phyloP scores from a whole-genome alignment of 257 asterid genomes.

The Solanum lycopersicoides region DNA sequence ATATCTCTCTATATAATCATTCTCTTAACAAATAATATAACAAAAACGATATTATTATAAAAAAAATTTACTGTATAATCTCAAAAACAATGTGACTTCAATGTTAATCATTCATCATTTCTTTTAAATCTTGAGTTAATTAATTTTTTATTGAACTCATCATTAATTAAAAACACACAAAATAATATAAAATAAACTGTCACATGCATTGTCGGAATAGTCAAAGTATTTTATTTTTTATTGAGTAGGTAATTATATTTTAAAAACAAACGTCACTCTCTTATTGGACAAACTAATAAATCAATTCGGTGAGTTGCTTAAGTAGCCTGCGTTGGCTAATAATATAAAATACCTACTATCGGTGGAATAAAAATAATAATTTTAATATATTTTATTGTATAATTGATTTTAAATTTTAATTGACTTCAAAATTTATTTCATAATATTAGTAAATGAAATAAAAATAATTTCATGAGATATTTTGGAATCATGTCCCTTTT shows the following conservation, averaged over 20 bases:
- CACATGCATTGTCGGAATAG: slow-evolving; percentile 24
- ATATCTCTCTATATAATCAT: too few relatives aligned
- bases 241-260: neutral
- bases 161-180: neutral
- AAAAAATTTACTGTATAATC: neutral
- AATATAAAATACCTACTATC: neutral
- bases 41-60: too few relatives aligned
- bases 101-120: neutral
- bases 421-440: too few relatives aligned
- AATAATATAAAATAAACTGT: neutral
- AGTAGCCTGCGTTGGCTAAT: slow-evolving; percentile 2
- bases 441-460: neutral
- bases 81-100: neutral
- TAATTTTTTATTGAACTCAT: neutral
- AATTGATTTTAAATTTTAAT: neutral
- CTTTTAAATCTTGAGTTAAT: neutral
- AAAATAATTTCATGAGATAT: neutral
- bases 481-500: fast-evolving
- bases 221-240: slow-evolving; percentile 3
- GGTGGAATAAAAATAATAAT: neutral
- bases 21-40: too few relatives aligned
- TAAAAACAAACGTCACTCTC: neutral
- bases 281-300: slow-evolving; percentile 16
- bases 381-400: fast-evolving
- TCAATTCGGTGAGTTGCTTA: slow-evolving; percentile 11